Evolutionary conservation across 305 asterid genomes (phyloP).

Genomic region (Nicotiana rustica): DNA sequence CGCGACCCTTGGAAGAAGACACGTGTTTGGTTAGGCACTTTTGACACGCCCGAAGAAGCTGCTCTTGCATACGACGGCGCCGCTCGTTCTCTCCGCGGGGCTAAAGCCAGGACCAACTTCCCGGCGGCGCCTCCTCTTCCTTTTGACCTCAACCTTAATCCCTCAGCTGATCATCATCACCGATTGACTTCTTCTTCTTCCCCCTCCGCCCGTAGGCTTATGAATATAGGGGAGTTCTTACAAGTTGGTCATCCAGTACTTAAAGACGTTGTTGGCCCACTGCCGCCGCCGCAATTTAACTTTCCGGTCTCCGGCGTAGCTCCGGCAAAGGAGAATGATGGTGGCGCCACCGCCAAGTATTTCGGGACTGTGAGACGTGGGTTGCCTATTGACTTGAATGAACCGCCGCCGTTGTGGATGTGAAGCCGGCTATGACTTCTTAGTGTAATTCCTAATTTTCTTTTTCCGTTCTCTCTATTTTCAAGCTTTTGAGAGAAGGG

Average conservation of each 20-base stretch:
- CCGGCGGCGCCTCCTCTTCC: slow-evolving; percentile 48
- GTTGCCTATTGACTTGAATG: slow-evolving; percentile 83
- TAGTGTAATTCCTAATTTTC: not conserved
- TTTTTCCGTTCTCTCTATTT: not conserved
- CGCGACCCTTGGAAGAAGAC: slow-evolving; percentile 99
- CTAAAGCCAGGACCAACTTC: slow-evolving; percentile 89
- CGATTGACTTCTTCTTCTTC: slow-evolving; percentile 49
- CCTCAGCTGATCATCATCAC: slow-evolving; percentile 53
- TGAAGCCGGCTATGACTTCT: slow-evolving; percentile 36
- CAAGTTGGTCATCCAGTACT: slow-evolving; percentile 53
- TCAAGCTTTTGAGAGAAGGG: slow-evolving; percentile 26
- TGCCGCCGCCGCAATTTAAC: not conserved
- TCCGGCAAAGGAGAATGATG: slow-evolving; percentile 49
- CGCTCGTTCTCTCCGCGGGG: slow-evolving; percentile 90
- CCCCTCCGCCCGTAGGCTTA: slow-evolving; percentile 54
- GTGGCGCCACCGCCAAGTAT: slow-evolving; percentile 48
- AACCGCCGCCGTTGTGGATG: slow-evolving; percentile 93
- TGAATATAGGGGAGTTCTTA: slow-evolving; percentile 61
- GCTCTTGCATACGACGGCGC: slow-evolving; percentile 97
- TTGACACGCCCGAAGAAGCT: slow-evolving; percentile 92
- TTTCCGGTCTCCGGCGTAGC: slow-evolving; percentile 34
- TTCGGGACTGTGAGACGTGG: slow-evolving; percentile 79
- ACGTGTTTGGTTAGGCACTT: slow-evolving; percentile 93
- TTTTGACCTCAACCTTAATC: slow-evolving; percentile 70
- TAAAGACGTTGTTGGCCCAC: slow-evolving; percentile 35